A percentile compares a stretch with the other conserved stretches of the same genome.
phyloP scores from a whole-genome alignment of 805 yeast species.

The Kazachstania africana region DNA sequence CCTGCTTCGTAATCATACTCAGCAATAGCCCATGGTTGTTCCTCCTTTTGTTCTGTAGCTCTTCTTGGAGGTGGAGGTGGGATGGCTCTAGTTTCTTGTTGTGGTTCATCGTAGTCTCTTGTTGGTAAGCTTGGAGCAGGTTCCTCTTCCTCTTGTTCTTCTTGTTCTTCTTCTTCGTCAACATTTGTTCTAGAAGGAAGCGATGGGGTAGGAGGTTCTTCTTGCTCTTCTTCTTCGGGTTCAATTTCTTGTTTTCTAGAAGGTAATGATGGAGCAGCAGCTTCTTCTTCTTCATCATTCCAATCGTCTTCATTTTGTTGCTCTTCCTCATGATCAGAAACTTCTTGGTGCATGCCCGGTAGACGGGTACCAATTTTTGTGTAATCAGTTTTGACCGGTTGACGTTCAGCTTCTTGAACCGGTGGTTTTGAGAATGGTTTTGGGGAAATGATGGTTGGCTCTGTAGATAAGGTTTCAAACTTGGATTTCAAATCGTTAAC shows the following conservation, averaged over 20 bases:
- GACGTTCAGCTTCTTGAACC: constrained; percentile 4
- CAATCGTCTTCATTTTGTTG: constrained; percentile 15
- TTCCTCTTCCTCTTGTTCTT: constrained; percentile 16
- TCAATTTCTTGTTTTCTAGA: constrained; percentile 1
- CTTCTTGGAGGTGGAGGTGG: constrained; percentile 25
- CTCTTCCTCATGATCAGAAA: constrained; percentile 13
- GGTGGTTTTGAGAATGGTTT: constrained; percentile 11
- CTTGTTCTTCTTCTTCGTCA: too few species aligned
- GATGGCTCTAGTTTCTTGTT: too few species aligned
- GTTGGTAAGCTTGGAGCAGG: constrained; percentile 16
- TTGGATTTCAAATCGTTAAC: constrained; percentile 26
- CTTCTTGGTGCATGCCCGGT: constrained; percentile 25
- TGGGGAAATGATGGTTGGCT: constrained; percentile 23
- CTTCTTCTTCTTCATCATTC: constrained; percentile 17
- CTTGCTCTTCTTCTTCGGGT: constrained; percentile 12
- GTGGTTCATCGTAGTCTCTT: too few species aligned
- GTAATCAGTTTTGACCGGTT: constrained; percentile 9
- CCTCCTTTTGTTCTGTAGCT: constrained; percentile 7
- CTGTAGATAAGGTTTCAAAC: constrained; percentile 24
- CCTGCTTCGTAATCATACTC: constrained; percentile 84
- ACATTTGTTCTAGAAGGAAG: too few species aligned
- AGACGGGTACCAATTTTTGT: constrained; percentile 22
- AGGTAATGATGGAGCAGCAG: constrained; percentile 5
- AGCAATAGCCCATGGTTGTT: constrained; percentile 49
- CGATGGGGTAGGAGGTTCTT: too few species aligned